Evolutionary conservation across 2,329 filamentous ascomycete genomes (phyloP), one percentile per base, ranked within the genome.

Genomic region (Colletotrichum cordylinicola): DNA sequence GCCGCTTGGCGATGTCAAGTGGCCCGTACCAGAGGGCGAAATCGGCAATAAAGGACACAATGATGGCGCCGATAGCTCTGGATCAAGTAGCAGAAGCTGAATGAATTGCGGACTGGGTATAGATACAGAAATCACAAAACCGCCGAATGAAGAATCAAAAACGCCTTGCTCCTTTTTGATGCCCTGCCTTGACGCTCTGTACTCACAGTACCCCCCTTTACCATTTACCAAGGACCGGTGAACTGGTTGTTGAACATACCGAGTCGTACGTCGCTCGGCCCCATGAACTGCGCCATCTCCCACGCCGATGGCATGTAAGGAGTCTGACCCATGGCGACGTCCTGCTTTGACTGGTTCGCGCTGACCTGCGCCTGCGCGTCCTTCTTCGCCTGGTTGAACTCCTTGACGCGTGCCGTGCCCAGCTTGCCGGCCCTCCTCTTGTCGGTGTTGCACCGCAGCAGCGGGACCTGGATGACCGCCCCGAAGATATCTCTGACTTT

Each of bases 401-500:
- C 85, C 74, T 83, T 85, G 76, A 88, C 82, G 39, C 86, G 82
- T 24, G 81, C 80, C 9, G 84, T 86, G 6, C 83, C 87, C 35
- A 88, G 79, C 55, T 81, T 84, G 8, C 86, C 87, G 62, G 85
- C 81, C 70, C 85, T 81, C 52, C 85, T 84, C 72, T 86, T 84
- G 77, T 89, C 87, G 3, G 84, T 85, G 8, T 86, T 84, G 76
- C 86, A 86, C 9, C 87, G 84, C 16, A 89, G 82, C 48, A 89
- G 81, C 2, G 88, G 88, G 6, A 90, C 82, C 76, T 88, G 86
- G 15, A 90, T 85, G 67, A 89, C 85, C 66, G 87, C 88, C 1
- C 84, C 83, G 73, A 89, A 89, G 18, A 87, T 84, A 35, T 89
- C 87, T 69, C 84, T 83, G 10, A 90, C 86, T 76, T 86, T 87